A percentile compares a stretch with the other conserved stretches of the same genome.
These are phyloP conservation scores for Diplodia seriata DNA, from an alignment of 2,329 filamentous ascomycete species.

Conservation along the genomic window DNA sequence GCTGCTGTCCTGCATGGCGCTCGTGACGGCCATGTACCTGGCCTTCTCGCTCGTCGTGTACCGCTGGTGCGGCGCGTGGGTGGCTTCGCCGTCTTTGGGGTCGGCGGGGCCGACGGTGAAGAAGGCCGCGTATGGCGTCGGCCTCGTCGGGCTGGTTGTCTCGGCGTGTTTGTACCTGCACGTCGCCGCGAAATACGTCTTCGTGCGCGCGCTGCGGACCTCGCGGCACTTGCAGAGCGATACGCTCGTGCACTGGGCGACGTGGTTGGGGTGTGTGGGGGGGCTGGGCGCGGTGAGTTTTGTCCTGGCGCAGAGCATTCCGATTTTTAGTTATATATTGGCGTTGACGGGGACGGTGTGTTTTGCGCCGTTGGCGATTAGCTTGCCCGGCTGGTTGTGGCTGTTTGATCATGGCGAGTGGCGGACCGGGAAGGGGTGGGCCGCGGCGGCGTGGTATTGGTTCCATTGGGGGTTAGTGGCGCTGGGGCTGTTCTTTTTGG, in stretches of 20 bases:
- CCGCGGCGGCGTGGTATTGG: conserved; percentile 49
- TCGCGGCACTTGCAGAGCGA: conserved; percentile 58
- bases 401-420: conserved; percentile 57
- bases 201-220: conserved; percentile 57
- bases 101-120: conserved; percentile 55
- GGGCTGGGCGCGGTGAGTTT: conserved; percentile 56
- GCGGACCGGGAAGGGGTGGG: conserved; percentile 43
- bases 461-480: conserved; percentile 54
- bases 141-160: conserved; percentile 59
- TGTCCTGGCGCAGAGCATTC: conserved; percentile 57
- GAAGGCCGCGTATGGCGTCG: conserved; percentile 60
- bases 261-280: conserved; percentile 57
- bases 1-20: conserved; percentile 64
- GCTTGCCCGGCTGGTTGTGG: conserved; percentile 60
- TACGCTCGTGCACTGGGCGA: conserved; percentile 55
- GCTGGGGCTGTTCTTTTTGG: conserved; percentile 56
- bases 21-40: conserved; percentile 63
- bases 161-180: conserved; percentile 60
- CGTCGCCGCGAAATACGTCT: conserved; percentile 60
- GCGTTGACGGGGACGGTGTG: conserved; percentile 59
- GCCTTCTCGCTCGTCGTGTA: conserved; percentile 61
- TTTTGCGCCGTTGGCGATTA: conserved; percentile 60
- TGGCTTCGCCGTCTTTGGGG: conserved; percentile 58
- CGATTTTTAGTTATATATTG: conserved; percentile 62
- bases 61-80: conserved; percentile 56